Evolutionary conservation across 805 yeast genomes (phyloP).

Genomic region (Ogataea trehalophila): DNA sequence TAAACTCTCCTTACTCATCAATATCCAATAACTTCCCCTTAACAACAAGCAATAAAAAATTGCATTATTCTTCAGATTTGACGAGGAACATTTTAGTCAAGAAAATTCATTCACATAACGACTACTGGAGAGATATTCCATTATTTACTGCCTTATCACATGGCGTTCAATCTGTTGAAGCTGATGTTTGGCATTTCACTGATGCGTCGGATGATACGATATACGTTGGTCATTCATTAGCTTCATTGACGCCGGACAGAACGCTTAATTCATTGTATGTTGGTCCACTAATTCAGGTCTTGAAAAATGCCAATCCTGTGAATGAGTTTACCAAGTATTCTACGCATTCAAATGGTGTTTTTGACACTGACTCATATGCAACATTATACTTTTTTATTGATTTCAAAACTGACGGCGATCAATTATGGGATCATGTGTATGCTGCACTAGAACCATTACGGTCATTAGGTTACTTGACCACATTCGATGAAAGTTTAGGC

Average conservation of each 20-base stretch:
- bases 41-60: not conserved
- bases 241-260: constrained; percentile 36
- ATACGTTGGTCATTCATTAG: constrained; percentile 58
- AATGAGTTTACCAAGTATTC: constrained; percentile 12
- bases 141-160: constrained; percentile 40
- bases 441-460: constrained; percentile 41
- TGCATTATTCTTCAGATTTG: constrained; percentile 22
- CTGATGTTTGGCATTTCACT: constrained; percentile 46
- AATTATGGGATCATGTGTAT: constrained; percentile 42
- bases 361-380: constrained; percentile 38
- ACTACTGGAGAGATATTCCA: constrained; percentile 47
- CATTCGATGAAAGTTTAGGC: constrained; percentile 33
- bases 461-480: constrained; percentile 43
- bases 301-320: constrained; percentile 41
- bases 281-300: constrained; percentile 41
- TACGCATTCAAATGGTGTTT: constrained; percentile 13
- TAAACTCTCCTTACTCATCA: not conserved
- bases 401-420: constrained; percentile 48
- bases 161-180: constrained; percentile 46
- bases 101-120: constrained; percentile 49
- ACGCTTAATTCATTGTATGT: constrained; percentile 49
- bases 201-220: constrained; percentile 31
- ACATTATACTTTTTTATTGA: constrained; percentile 60
- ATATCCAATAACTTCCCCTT: not conserved
- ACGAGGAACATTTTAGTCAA: constrained; percentile 37